These are phyloP conservation scores for Cytospora piceicola DNA, from an alignment of 2,329 filamentous ascomycete species.

Conservation along the genomic window DNA sequence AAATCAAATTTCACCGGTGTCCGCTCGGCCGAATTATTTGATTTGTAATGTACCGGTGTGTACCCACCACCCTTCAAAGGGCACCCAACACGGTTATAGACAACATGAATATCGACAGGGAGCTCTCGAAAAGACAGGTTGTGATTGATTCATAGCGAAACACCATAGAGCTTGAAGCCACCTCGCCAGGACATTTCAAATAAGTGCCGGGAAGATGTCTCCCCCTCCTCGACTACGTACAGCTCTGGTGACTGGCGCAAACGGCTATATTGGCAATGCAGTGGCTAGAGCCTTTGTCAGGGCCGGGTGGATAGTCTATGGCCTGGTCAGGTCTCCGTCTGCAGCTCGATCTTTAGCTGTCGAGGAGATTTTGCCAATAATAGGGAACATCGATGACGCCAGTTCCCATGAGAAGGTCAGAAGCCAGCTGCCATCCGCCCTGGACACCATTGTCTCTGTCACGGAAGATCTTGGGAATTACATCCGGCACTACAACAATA, in stretches of 20 bases:
- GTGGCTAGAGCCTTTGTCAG: slow-evolving; percentile 50
- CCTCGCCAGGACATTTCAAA: too few species aligned
- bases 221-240: slow-evolving; percentile 31
- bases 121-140: too few species aligned
- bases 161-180: too few species aligned
- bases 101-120: background rate
- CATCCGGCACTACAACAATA: slow-evolving; percentile 44
- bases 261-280: slow-evolving; percentile 52
- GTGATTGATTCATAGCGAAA: too few species aligned
- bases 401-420: slow-evolving; percentile 38
- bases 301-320: slow-evolving; percentile 50
- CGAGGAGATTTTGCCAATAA: slow-evolving; percentile 46
- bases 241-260: slow-evolving; percentile 53
- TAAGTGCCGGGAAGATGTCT: background rate
- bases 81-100: background rate
- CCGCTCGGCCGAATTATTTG: background rate
- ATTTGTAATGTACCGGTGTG: slow-evolving; percentile 25
- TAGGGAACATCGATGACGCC: slow-evolving; percentile 44
- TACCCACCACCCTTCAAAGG: too few species aligned
- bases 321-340: slow-evolving; percentile 45
- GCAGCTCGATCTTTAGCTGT: slow-evolving; percentile 38
- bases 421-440: slow-evolving; percentile 35
- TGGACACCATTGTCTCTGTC: slow-evolving; percentile 50
- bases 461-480: slow-evolving; percentile 48
- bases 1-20: background rate